Evolutionary conservation across 306 rosid genomes (phyloP).

Genomic region (Vicia villosa): DNA sequence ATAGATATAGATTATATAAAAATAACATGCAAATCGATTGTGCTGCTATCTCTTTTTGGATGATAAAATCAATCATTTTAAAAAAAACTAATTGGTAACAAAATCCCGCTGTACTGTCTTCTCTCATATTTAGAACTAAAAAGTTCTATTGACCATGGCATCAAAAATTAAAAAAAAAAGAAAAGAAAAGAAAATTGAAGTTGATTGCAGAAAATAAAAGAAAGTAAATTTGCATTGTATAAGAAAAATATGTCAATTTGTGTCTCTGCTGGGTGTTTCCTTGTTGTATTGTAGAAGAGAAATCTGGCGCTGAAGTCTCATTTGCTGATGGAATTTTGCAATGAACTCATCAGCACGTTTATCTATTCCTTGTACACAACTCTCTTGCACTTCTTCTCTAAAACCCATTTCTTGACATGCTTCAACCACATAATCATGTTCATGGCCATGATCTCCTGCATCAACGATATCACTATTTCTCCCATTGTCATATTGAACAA

Average conservation of each 20-base stretch:
- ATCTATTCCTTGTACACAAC: conserved; percentile 52
- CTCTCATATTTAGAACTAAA: background rate
- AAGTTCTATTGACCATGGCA: conserved; percentile 8
- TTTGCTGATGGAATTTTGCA: conserved; percentile 61
- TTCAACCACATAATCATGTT: conserved; percentile 8
- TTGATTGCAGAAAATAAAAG: conserved; percentile 12
- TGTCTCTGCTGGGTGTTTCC: conserved; percentile 26
- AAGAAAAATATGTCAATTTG: background rate
- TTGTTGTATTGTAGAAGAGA: conserved; percentile 43
- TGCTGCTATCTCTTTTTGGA: too few species aligned
- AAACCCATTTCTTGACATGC: conserved; percentile 28
- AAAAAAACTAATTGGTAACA: conserved; percentile 22
- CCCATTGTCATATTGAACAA: conserved; percentile 25
- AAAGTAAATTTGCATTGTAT: background rate
- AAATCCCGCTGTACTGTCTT: conserved; percentile 38
- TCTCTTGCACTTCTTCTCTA: background rate
- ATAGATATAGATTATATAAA: too few species aligned
- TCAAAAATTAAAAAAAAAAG: conserved; percentile 9
- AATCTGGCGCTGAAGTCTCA: conserved; percentile 52
- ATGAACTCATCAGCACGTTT: conserved; percentile 82
- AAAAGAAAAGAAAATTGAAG: conserved; percentile 5
- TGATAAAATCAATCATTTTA: too few species aligned
- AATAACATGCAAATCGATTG: too few species aligned
- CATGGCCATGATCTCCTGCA: background rate
- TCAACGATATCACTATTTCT: conserved; percentile 32